Evolutionary conservation across 257 asterid species (phyloP).

Genomic region (Sherardia arvensis): DNA sequence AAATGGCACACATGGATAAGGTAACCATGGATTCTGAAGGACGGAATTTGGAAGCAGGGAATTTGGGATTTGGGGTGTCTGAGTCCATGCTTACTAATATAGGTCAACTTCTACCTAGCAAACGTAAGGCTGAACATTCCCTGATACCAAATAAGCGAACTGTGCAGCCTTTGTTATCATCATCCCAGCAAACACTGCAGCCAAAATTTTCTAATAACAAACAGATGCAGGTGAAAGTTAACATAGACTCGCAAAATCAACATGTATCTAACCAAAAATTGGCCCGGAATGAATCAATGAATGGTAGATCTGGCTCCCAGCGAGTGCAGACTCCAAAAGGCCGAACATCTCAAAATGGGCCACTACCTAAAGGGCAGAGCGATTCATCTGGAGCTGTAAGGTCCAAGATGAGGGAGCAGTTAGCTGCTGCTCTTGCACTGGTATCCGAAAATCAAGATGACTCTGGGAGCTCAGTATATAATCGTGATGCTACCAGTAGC

Average conservation of each 20-base stretch:
- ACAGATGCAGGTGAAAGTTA: constrained; percentile 32
- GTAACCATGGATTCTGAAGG: constrained; percentile 33
- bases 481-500: constrained; percentile 9
- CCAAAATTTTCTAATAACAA: constrained; percentile 27
- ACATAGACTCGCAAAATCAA: constrained; percentile 28
- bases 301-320: constrained; percentile 49
- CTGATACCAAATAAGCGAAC: constrained; percentile 44
- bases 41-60: constrained; percentile 20
- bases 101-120: constrained; percentile 37
- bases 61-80: constrained; percentile 19
- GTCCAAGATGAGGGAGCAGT: constrained; percentile 90
- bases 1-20: constrained; percentile 52
- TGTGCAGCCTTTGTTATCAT: constrained; percentile 31
- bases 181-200: constrained; percentile 24
- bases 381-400: constrained; percentile 68
- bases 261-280: constrained; percentile 35
- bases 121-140: constrained; percentile 68
- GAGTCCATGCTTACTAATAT: constrained; percentile 18
- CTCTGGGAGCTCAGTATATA: constrained; percentile 27
- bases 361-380: constrained; percentile 38
- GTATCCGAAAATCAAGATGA: constrained; percentile 32
- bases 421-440: constrained; percentile 68
- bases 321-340: constrained; percentile 55
- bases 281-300: constrained; percentile 46
- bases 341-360: constrained; percentile 38